Conservation (phyloP, 306 rosid genomes). For the Lathyrus tuberosus region DNA sequence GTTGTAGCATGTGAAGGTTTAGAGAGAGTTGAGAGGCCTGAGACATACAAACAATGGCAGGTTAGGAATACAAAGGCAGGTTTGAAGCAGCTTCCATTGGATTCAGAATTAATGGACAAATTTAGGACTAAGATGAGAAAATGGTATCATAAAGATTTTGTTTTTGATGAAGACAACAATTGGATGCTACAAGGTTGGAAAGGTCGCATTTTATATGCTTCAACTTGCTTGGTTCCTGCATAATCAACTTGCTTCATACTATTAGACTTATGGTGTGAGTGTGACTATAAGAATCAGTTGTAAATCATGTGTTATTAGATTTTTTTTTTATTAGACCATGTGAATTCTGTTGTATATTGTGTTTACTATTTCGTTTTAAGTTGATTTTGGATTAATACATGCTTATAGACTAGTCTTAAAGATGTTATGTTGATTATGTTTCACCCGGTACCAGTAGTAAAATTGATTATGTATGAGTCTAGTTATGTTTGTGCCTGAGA, state of each 20-base stretch:
- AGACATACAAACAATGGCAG: conserved; percentile 76
- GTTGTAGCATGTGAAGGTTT: conserved; percentile 78
- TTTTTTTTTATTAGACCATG: neutral
- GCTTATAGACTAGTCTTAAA: neutral
- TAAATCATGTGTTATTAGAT: neutral
- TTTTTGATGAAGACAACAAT: conserved; percentile 57
- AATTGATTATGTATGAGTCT: too few relatives aligned
- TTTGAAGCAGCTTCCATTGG: conserved; percentile 57
- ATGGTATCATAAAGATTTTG: conserved; percentile 71
- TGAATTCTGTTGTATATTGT: neutral
- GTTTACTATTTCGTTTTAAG: neutral
- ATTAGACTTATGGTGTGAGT: neutral
- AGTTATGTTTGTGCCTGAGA: too few relatives aligned
- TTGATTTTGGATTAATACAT: conserved; percentile 2
- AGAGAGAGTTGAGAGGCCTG: conserved; percentile 79
- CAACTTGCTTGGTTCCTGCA: conserved; percentile 75
- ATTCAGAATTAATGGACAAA: conserved; percentile 45
- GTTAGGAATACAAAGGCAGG: conserved; percentile 67
- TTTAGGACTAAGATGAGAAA: conserved; percentile 43
- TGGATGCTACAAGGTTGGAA: conserved; percentile 94
- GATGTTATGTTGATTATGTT: neutral
- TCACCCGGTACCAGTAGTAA: too few relatives aligned
- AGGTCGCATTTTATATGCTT: conserved; percentile 70
- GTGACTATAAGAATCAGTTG: neutral
- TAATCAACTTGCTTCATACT: conserved; percentile 21